Percentiles rank a stretch among this genome's conserved stretches.
Evolutionary conservation across 495 filamentous ascomycete species (phyloP).

Genomic region (Amorphotheca resinae): DNA sequence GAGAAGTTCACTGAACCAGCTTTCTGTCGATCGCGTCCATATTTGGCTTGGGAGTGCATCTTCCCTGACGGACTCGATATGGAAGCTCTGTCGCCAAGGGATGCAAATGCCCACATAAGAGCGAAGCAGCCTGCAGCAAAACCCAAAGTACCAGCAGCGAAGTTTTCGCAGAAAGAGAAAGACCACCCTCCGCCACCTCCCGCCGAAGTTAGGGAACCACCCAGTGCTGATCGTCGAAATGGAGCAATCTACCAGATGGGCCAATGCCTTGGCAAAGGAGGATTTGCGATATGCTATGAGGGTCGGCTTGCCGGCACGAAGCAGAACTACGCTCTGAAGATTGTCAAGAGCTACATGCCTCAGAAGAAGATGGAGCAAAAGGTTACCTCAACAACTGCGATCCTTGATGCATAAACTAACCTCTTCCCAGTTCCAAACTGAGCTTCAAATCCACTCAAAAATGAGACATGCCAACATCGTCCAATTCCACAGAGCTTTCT

Average conservation of each 20-base stretch:
- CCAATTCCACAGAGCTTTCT: slow-evolving; percentile 87
- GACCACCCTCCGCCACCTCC: slow-evolving; percentile 71
- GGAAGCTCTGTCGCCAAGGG: slow-evolving; percentile 61
- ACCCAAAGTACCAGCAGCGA: slow-evolving; percentile 38
- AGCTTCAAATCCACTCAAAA: slow-evolving; percentile 95
- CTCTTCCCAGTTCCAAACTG: slow-evolving; percentile 71
- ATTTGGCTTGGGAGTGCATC: slow-evolving; percentile 14
- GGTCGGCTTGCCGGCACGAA: slow-evolving; percentile 53
- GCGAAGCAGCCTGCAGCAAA: slow-evolving; percentile 31
- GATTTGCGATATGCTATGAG: slow-evolving; percentile 84
- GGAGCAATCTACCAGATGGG: slow-evolving; percentile 74
- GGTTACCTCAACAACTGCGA: slow-evolving; percentile 32
- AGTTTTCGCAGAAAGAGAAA: slow-evolving; percentile 46
- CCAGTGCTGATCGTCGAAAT: slow-evolving; percentile 44
- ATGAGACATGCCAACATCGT: slow-evolving; percentile 92
- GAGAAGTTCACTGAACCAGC: slow-evolving; percentile 3
- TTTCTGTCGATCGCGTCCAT: background rate
- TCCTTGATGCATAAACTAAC: slow-evolving; percentile 23
- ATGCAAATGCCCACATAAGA: slow-evolving; percentile 45
- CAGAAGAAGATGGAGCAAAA: slow-evolving; percentile 69
- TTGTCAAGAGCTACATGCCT: slow-evolving; percentile 79
- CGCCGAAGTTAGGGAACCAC: slow-evolving; percentile 59
- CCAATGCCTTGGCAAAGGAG: slow-evolving; percentile 78
- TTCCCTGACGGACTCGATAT: slow-evolving; percentile 29
- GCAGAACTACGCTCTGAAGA: slow-evolving; percentile 73